Base-by-base conservation (phyloP, 257 asterid species). In the Solanum ossicruentum region DNA sequence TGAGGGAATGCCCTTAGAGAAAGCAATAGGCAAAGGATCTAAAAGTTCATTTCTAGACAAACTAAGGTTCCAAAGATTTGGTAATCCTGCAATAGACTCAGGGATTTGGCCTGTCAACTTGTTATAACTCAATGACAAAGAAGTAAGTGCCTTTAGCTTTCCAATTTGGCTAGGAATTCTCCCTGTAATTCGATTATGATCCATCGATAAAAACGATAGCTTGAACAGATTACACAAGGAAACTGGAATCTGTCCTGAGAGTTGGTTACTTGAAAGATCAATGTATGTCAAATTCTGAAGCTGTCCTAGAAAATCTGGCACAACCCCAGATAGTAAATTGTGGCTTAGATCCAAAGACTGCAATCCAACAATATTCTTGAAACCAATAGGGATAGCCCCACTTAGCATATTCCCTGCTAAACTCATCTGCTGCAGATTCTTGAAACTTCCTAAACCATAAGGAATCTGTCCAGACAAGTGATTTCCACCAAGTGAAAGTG, bases 61-160 rank as follows among this genome's bases (percentile, higher is more conserved):
- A 83, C 93, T 96, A 49, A 96, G 95, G 89, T 91, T 91, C 99
- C 99, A 96, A 56, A 96, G 84, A 85, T 51, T 90, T 55, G 83
- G 94, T 39, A 96, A 47, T 70, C 84, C 89, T 13, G 97, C 86
- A 81, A 95, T 87, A 57, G 99, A 87, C 54, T 85, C 95, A 18
- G 99, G 99, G 77, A 96, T 91, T 88, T 86, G 92, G 71, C 98
- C 98, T 4, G 91, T 89, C 41, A 96, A 89, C 88, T 90, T 89
- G 81, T 96, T 96, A 12, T 89, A 89, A 79, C 94, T 90, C 89
- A 96, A 80, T 56, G 92, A 91, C 79, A 96, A 85, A 28, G 89
- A 87, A 26, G 93, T 85, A 57, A 96, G 91, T 39, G 98, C 92
- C 80, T 91, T 93, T 85, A 96, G 82, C 52, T 86, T 92, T 84